Conservation (phyloP, 441 rosid genomes). For the Arabidopsis hybrid region DNA sequence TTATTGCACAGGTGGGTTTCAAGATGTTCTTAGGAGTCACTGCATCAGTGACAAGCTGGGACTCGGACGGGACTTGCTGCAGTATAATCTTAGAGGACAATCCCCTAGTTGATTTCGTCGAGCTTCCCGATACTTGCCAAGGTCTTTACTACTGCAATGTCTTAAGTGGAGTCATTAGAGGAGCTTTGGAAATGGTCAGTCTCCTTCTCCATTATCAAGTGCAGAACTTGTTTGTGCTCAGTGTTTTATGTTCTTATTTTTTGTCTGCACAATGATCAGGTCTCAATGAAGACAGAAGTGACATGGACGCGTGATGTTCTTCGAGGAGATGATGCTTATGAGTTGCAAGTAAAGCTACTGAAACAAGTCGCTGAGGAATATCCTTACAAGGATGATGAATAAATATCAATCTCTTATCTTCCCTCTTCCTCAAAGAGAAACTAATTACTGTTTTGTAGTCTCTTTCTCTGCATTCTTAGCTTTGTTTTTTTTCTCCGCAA, state of each 20-base stretch:
- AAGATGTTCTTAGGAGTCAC: conserved; percentile 94
- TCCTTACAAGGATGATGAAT: conserved; percentile 98
- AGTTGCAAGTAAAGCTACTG: conserved; percentile 85
- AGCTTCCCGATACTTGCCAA: conserved; percentile 92
- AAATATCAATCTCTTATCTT: conserved; percentile 21
- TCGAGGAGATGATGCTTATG: conserved; percentile 86
- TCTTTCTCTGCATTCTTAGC: conserved; percentile 12
- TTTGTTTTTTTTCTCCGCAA: neutral
- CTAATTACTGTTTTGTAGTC: conserved; percentile 20
- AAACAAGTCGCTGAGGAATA: conserved; percentile 91
- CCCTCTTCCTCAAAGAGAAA: conserved; percentile 23
- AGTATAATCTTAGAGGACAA: conserved; percentile 83
- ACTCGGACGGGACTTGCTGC: conserved; percentile 88
- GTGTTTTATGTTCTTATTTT: neutral
- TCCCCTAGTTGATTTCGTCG: conserved; percentile 90
- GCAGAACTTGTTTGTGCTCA: neutral
- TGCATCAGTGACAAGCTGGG: conserved; percentile 90
- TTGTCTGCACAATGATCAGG: conserved; percentile 48
- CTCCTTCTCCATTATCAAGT: neutral
- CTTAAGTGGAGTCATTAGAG: conserved; percentile 89
- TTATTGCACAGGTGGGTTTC: conserved; percentile 75
- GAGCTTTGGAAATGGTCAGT: conserved; percentile 94
- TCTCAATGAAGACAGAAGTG: conserved; percentile 96
- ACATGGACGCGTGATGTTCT: conserved; percentile 87
- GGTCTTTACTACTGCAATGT: conserved; percentile 92